Percentiles rank a stretch among this genome's conserved stretches.
Evolutionary conservation across 345 rosid species (phyloP).

Genomic region (Bruguiera sexangula): DNA sequence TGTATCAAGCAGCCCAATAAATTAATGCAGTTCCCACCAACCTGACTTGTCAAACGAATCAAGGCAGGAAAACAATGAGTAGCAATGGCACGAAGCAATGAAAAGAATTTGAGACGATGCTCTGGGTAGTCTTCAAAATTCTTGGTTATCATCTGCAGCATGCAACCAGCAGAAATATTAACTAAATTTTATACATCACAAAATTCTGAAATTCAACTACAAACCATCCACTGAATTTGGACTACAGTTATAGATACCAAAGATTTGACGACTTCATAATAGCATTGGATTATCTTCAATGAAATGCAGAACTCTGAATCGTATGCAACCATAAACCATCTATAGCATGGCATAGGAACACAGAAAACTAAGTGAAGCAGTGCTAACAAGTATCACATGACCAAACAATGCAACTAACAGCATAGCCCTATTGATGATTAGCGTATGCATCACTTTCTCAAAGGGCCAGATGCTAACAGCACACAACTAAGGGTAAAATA

Average conservation of each 20-base stretch:
- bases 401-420: background rate
- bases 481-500: no score
- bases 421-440: no score
- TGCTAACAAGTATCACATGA: background rate
- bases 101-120: slow-evolving; percentile 97
- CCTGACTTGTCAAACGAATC: slow-evolving; percentile 91
- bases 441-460: no score
- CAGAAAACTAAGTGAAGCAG: background rate
- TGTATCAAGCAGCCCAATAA: background rate
- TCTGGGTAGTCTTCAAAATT: slow-evolving; percentile 99
- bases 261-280: no score
- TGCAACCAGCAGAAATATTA: slow-evolving; percentile 7
- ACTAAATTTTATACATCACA: no score
- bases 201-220: background rate
- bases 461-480: no score
- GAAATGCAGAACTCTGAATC: background rate
- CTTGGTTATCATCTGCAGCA: slow-evolving; percentile 89
- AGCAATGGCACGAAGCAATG: slow-evolving; percentile 97
- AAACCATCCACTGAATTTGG: background rate
- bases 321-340: background rate
- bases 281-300: no score
- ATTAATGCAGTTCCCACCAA: slow-evolving; percentile 27
- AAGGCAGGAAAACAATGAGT: slow-evolving; percentile 88
- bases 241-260: no score
- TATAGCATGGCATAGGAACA: background rate